Conservation (phyloP, 202 grass and related monocot species). For the Digitaria exilis region DNA sequence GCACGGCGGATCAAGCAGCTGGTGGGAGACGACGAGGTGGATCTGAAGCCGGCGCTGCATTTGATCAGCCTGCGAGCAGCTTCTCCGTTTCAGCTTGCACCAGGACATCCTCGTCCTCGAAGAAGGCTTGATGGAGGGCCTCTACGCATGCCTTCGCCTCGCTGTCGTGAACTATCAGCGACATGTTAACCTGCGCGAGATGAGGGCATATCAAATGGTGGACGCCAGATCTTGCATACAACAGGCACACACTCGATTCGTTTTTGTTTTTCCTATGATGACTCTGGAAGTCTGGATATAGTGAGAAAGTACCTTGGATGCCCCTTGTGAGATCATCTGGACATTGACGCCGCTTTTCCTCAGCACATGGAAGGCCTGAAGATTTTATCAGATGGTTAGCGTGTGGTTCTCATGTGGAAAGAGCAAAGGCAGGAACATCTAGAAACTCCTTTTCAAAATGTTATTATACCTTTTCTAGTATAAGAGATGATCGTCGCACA, state of each 20-base stretch:
- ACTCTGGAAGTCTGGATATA: background rate
- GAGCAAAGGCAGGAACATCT: background rate
- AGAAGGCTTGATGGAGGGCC: slow-evolving; percentile 77
- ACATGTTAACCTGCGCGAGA: slow-evolving; percentile 80
- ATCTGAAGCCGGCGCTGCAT: background rate
- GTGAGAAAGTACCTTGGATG: slow-evolving; percentile 71
- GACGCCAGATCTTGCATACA: background rate
- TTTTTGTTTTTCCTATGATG: background rate
- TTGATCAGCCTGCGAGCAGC: background rate
- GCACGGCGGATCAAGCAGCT: background rate
- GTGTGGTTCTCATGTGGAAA: background rate
- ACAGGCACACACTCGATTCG: too few species aligned
- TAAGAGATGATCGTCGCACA: slow-evolving; percentile 62
- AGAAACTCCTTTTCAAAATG: slow-evolving; percentile 27
- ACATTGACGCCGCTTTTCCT: slow-evolving; percentile 80
- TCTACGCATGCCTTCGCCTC: slow-evolving; percentile 65
- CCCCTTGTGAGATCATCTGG: slow-evolving; percentile 97
- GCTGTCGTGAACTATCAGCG: slow-evolving; percentile 82
- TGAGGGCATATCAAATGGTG: background rate
- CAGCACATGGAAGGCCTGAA: slow-evolving; percentile 76
- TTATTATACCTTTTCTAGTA: slow-evolving; percentile 74
- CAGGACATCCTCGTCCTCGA: slow-evolving; percentile 52
- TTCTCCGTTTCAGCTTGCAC: slow-evolving; percentile 25
- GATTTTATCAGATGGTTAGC: slow-evolving; percentile 11
- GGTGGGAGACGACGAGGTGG: background rate